Base-by-base conservation (phyloP, 2,329 filamentous ascomycete genomes). In the Dactylellina drechsleri region DNA sequence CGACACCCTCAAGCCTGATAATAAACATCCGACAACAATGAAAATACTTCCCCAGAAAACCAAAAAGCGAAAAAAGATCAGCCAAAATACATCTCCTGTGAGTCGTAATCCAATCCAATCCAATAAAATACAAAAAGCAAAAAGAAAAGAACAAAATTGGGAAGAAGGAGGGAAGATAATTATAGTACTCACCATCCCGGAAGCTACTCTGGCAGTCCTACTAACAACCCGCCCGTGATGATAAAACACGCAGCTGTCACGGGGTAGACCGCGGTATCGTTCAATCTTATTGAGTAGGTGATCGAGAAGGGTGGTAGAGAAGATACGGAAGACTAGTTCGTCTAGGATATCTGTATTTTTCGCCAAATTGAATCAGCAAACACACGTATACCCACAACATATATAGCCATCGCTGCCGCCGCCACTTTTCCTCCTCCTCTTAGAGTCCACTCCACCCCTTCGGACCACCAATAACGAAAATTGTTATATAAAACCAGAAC, bases 271-370 rank as follows among this genome's bases (percentile, higher is more conserved):
- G 15, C 68, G 60, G 52, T 73, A 66, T 7, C 61, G 54, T 53
- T 73, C 61, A 45, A 73, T 73, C 20, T 66, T 18, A 50, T 66
- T 66, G 36, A 73, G 68, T 10, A 73, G 43, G 40, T 73, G 60
- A 7, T 49, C 50, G n/a, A 73, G 41, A 5, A 31, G 16, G 16
- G 49, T 73, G 2, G 54, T 61, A 2, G 61, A 50, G 68, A 61
- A 62, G 23, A 73, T 53, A n/a, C 61, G 68, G 23, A 66, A 73
- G 8, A 73, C 18, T 18, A 73, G 61, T 45, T 66, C 68, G 41
- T 73, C 68, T 2, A 61, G 36, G 49, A 61, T 20, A 18, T 66
- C 68, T 73, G 40, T n/a, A n/a, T n/a, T n/a, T n/a, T n/a, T n/a
- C n/a, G n/a, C n/a, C n/a, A n/a, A n/a, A n/a, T n/a, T n/a, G n/a